These are phyloP conservation scores for Penicillium sp. DNA, from an alignment of 2,329 filamentous ascomycete genomes.

Conservation along the genomic window DNA sequence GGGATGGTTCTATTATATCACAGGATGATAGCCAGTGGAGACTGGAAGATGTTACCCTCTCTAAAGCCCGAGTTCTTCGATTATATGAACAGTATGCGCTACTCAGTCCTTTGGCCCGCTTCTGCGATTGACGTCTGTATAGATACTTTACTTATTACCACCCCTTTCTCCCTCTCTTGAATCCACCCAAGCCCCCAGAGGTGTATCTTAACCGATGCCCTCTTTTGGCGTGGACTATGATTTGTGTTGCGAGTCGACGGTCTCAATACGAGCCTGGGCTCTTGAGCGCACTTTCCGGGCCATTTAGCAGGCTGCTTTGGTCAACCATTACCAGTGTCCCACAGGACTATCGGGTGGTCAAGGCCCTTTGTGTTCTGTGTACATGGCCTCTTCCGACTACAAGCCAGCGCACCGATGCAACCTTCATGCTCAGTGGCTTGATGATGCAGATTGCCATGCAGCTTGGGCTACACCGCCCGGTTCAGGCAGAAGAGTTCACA, in stretches of 20 bases:
- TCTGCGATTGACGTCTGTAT: conserved; percentile 24
- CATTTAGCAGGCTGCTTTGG: conserved; percentile 52
- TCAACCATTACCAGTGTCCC: conserved; percentile 51
- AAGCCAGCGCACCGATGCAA: conserved; percentile 53
- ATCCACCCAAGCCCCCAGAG: conserved; percentile 46
- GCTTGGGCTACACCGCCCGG: conserved; percentile 53
- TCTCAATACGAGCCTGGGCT: conserved; percentile 48
- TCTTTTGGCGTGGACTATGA: conserved; percentile 56
- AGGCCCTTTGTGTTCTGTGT: conserved; percentile 54
- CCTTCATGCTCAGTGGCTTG: conserved; percentile 54
- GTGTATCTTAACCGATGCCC: conserved; percentile 50
- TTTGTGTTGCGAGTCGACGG: conserved; percentile 53
- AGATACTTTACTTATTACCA: conserved; percentile 58
- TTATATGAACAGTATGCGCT: conserved; percentile 37
- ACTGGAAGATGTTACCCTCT: conserved; percentile 41
- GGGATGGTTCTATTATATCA: conserved; percentile 28
- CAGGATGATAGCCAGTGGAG: conserved; percentile 40
- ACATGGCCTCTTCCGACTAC: conserved; percentile 56
- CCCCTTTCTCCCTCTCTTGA: conserved; percentile 54
- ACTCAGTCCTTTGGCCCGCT: not conserved
- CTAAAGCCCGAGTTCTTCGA: conserved; percentile 32
- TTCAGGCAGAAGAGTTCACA: conserved; percentile 50
- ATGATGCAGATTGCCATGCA: conserved; percentile 61
- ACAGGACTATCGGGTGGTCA: conserved; percentile 55
- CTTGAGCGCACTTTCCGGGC: conserved; percentile 42